A percentile compares a stretch with the other conserved stretches of the same genome.
Evolutionary conservation across 306 rosid genomes (phyloP).

Genomic region (Cyamopsis tetragonoloba): DNA sequence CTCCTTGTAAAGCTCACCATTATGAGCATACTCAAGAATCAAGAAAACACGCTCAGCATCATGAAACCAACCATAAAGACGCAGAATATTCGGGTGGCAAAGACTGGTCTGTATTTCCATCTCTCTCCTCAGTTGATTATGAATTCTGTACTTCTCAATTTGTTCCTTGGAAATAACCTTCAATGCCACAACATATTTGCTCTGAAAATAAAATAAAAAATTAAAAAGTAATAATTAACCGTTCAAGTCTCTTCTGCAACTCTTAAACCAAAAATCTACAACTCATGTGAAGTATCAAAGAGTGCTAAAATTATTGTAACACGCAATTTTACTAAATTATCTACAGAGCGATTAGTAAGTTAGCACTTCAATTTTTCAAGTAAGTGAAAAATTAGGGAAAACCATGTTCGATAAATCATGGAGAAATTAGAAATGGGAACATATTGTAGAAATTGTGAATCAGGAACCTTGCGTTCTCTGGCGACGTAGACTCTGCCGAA

Average conservation of each 20-base stretch:
- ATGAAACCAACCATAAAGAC: conserved; percentile 82
- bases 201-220: conserved; percentile 29
- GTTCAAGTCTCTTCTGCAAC: not conserved
- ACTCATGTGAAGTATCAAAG: not conserved
- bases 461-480: conserved; percentile 57
- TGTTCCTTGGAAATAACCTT: conserved; percentile 75
- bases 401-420: not conserved
- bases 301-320: not conserved
- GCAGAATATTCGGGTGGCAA: conserved; percentile 59
- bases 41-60: conserved; percentile 63
- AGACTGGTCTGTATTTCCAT: conserved; percentile 76
- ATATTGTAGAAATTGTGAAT: not conserved
- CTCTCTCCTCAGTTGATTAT: conserved; percentile 71
- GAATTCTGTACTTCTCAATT: conserved; percentile 64
- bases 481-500: conserved; percentile 88
- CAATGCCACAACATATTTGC: conserved; percentile 64
- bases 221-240: not conserved
- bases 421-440: not conserved
- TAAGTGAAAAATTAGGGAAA: not conserved
- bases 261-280: not conserved
- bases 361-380: not conserved
- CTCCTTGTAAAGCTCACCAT: conserved; percentile 77
- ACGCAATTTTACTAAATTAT: not conserved
- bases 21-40: conserved; percentile 83
- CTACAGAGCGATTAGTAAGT: not conserved